Evolutionary conservation across 192 early-diverging fungal genomes (phyloP), one percentile per base, ranked within the genome.

Genomic region (Mortierella hygrophila): DNA sequence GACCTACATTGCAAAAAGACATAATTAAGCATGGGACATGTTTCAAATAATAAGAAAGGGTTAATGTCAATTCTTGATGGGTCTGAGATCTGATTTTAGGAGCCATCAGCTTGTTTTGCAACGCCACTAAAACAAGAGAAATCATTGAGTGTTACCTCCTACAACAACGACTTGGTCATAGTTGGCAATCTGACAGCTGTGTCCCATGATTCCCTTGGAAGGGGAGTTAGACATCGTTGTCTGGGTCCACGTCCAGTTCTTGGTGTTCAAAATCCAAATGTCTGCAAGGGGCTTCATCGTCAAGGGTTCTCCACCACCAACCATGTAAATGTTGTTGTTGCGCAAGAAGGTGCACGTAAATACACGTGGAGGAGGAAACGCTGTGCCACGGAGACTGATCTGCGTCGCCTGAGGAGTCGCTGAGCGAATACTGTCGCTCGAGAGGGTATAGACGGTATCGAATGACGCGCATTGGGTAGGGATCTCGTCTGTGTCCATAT

Each of bases 81-180:
- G 7, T 65, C 29, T 11, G 60, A 65, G 5, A 68, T 32, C 5
- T 20, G 65, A 68, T 29, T n/a, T 41, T 20, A 70, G 41, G 69
- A 38, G 7, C 29, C 6, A 65, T 29, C n/a, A 65, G 11, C 26
- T 65, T 15, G 55, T 65, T 10, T 63, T 65, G 44, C 13, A 32
- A 32, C 26, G 60, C 60, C 60, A 65, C 60, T 29, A 65, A 65
- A 26, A 26, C n/a, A 65, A 15, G 4, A 11, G 6, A 3, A 4
- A 6, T 40, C 38, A 40, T 40, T 40, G 16, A 65, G 3, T 37
- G 11, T 75, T 75, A 85, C 82, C 82, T 85, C 82, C 82, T 72
- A 85, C 47, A 35, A 85, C 82, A 44, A 85, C 38, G 40, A 85
- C 76, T 65, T 85, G 82, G 15, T 76, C 82, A 26, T 40, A 26